Evolutionary conservation across 305 asterid genomes (phyloP).

Genomic region (Fraxinus ornus): DNA sequence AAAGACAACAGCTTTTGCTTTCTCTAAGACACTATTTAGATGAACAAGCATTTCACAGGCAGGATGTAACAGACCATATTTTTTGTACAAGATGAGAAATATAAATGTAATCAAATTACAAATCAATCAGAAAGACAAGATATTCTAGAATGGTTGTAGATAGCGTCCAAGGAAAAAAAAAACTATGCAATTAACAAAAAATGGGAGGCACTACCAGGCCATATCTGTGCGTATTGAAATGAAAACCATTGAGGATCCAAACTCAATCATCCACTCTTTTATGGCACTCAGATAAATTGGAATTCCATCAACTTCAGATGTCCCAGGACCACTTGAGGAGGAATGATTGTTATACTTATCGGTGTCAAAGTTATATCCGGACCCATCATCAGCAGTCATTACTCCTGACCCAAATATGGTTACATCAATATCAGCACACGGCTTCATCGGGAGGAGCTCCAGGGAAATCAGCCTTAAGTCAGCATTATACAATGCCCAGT

Average conservation of each 20-base stretch:
- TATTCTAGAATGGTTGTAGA: background rate
- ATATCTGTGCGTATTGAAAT: conserved; percentile 77
- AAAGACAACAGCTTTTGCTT: background rate
- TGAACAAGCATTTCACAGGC: background rate
- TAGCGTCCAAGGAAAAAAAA: background rate
- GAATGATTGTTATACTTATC: conserved; percentile 44
- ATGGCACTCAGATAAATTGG: conserved; percentile 80
- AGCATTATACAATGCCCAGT: conserved; percentile 90
- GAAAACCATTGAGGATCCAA: conserved; percentile 78
- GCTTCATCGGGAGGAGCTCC: conserved; percentile 89
- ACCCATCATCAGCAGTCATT: conserved; percentile 87
- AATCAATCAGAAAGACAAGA: background rate
- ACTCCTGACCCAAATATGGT: conserved; percentile 87
- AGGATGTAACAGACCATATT: background rate
- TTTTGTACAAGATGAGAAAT: background rate
- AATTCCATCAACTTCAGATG: conserved; percentile 62
- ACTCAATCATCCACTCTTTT: conserved; percentile 94
- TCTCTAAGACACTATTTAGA: conserved; percentile 5
- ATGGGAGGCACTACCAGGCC: conserved; percentile 63
- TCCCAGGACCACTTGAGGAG: conserved; percentile 52
- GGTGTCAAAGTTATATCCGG: conserved; percentile 70
- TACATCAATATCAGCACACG: conserved; percentile 87
- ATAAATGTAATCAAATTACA: background rate
- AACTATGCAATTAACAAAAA: background rate
- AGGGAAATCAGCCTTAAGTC: conserved; percentile 84